A percentile compares a stretch with the other conserved stretches of the same genome.
phyloP scores from a whole-genome alignment of 306 rosid species.

The Dryas alaskensis region DNA sequence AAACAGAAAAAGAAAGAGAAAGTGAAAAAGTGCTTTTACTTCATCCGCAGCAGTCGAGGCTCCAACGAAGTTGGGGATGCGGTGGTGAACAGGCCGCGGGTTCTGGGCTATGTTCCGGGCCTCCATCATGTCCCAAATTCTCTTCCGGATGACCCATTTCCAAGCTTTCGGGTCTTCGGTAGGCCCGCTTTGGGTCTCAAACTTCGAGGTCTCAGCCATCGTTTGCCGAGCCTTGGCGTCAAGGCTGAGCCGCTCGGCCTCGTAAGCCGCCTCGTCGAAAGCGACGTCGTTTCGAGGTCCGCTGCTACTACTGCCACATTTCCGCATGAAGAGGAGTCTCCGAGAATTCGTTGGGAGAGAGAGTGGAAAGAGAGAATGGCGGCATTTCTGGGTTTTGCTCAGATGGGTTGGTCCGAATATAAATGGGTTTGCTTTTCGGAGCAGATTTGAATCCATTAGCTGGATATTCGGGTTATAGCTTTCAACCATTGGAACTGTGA shows the following conservation, averaged over 20 bases:
- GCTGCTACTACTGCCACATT: not conserved
- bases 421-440: slow-evolving; percentile 4
- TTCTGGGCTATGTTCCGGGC: slow-evolving; percentile 54
- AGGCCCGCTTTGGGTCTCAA: slow-evolving; percentile 18
- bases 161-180: slow-evolving; percentile 66
- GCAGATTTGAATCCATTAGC: slow-evolving; percentile 16
- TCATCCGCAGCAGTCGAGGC: slow-evolving; percentile 70
- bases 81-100: slow-evolving; percentile 90
- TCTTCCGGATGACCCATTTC: slow-evolving; percentile 88
- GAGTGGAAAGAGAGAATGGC: slow-evolving; percentile 21
- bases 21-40: slow-evolving; percentile 26
- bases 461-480: not conserved
- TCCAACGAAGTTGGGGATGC: slow-evolving; percentile 84
- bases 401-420: not conserved
- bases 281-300: slow-evolving; percentile 5
- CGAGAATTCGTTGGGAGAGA: slow-evolving; percentile 18
- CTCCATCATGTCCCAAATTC: slow-evolving; percentile 85
- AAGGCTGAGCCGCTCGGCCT: slow-evolving; percentile 63
- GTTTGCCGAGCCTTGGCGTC: slow-evolving; percentile 68
- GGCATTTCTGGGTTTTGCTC: not conserved
- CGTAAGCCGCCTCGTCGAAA: slow-evolving; percentile 73
- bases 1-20: not conserved
- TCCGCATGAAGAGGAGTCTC: slow-evolving; percentile 29
- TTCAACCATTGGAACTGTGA: not conserved
- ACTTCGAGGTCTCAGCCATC: slow-evolving; percentile 54